Evolutionary conservation across 2,329 filamentous ascomycete genomes (phyloP), one percentile per base, ranked within the genome.

Genomic region (Ceratocystis destructans): DNA sequence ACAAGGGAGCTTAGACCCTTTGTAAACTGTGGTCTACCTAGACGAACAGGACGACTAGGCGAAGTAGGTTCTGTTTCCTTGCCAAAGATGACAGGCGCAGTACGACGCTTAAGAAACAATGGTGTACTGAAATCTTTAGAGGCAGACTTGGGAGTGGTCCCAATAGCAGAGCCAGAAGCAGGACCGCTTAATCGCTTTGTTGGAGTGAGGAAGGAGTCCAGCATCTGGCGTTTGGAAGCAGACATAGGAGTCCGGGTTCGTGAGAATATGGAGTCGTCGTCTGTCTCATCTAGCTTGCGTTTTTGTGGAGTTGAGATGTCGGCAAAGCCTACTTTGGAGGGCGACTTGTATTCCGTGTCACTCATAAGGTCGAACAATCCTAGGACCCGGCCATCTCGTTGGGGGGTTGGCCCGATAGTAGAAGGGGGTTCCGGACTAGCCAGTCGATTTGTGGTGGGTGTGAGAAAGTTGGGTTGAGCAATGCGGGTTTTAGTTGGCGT

Each of bases 1-100:
- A 93, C 86, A 70, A 92, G 87, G 69, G 83, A 86, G 73, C 88
- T 92, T 66, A 94, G 75, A 33, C 87, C 87, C 67, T 87, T 80
- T 1, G 83, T 83, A n/a, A 89, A 75, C 7, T 83, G 82, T 70
- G 84, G 86, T 50, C 79, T 79, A 2, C 82, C 85, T 31, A 85
- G 73, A 45, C 80, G 76, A 2, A 83, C 72, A 0, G 81, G 82
- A 5, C 67, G 64, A 59, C 66, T 64, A 1, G 69, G 68, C 1
- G 64, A 66, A 6, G 50, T 45, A 33, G 45, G 28, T 15, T 17
- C 55, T 7, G 44, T 46, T 45, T 57, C 45, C 22, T 59, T 22
- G 22, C 31, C 55, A 33, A 53, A 64, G 4, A 61, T 15, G n/a
- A 64, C 46, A 37, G 62, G 64, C 5, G 62, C 31, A 12, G 64